Conservation (phyloP, 495 filamentous ascomycete genomes). For the Sphaerosporella brunnea region DNA sequence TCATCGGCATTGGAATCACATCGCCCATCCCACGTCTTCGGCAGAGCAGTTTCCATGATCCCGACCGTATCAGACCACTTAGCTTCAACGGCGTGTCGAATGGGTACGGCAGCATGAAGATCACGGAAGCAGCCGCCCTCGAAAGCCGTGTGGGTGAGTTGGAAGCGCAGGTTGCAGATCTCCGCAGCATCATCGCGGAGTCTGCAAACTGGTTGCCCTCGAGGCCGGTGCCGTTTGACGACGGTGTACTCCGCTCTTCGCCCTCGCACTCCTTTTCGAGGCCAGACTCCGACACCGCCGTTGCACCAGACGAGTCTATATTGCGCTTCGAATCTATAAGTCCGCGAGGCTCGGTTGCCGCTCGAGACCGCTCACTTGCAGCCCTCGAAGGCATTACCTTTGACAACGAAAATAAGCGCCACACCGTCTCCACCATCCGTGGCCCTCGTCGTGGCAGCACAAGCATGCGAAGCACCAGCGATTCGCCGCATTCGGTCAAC, state of each 20-base stretch:
- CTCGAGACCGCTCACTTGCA: conserved; percentile 13
- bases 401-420: conserved; percentile 10
- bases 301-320: conserved; percentile 11
- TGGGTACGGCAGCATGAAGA: conserved; percentile 25
- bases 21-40: neutral
- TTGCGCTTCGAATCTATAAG: neutral
- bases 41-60: conserved; percentile 2
- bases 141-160: conserved; percentile 23
- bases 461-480: conserved; percentile 9
- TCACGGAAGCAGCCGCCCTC: conserved; percentile 23
- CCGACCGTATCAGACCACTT: conserved; percentile 13
- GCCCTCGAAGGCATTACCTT: conserved; percentile 15
- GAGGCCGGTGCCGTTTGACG: neutral
- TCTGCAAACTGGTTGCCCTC: neutral
- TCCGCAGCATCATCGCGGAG: conserved; percentile 2
- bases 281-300: conserved; percentile 8
- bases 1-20: neutral
- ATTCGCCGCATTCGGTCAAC: conserved; percentile 28
- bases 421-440: conserved; percentile 22
- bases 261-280: neutral
- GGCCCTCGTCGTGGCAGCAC: conserved; percentile 4
- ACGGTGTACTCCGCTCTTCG: neutral
- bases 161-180: conserved; percentile 11
- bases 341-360: neutral
- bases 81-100: conserved; percentile 18